These are phyloP conservation scores for Chrysosporium queenslandicum DNA, from an alignment of 2,329 filamentous ascomycete genomes.

Conservation along the genomic window DNA sequence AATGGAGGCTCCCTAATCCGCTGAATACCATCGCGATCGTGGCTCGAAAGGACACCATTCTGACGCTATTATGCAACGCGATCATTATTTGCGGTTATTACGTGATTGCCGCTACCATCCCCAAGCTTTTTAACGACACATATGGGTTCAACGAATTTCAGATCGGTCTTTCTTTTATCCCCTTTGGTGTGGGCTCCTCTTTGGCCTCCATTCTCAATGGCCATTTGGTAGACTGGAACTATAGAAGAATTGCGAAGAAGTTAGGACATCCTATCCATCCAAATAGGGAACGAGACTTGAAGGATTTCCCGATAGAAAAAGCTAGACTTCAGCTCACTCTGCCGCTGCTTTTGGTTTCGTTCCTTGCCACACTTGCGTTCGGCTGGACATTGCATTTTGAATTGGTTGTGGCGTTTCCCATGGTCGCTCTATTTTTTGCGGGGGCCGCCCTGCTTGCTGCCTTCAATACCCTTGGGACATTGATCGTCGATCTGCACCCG, in stretches of 20 bases:
- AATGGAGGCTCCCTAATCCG: too few relatives aligned
- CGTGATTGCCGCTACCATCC: too few relatives aligned
- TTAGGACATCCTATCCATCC: not conserved
- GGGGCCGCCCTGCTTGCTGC: constrained; percentile 45
- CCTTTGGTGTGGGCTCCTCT: constrained; percentile 47
- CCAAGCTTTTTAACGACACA: constrained; percentile 37
- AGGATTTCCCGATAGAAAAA: constrained; percentile 41
- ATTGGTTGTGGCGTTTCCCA: constrained; percentile 43
- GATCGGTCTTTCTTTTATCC: constrained; percentile 45
- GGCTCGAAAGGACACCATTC: constrained; percentile 40
- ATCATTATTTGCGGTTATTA: too few relatives aligned
- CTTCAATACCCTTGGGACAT: constrained; percentile 43
- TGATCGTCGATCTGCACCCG: constrained; percentile 46
- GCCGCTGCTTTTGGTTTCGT: constrained; percentile 38
- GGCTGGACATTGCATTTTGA: constrained; percentile 43
- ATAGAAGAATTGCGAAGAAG: constrained; percentile 34
- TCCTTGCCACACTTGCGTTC: constrained; percentile 41
- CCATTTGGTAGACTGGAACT: constrained; percentile 45
- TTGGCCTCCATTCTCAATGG: constrained; percentile 45
- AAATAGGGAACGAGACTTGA: too few relatives aligned
- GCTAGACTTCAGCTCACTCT: constrained; percentile 44
- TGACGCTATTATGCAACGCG: too few relatives aligned
- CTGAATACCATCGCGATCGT: constrained; percentile 14
- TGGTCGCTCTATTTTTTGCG: constrained; percentile 43
- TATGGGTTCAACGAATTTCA: constrained; percentile 40